Percentiles rank a stretch among this genome's conserved stretches.
Conservation (phyloP, 768 basidiomycete genomes). For the Russula sp. region DNA sequence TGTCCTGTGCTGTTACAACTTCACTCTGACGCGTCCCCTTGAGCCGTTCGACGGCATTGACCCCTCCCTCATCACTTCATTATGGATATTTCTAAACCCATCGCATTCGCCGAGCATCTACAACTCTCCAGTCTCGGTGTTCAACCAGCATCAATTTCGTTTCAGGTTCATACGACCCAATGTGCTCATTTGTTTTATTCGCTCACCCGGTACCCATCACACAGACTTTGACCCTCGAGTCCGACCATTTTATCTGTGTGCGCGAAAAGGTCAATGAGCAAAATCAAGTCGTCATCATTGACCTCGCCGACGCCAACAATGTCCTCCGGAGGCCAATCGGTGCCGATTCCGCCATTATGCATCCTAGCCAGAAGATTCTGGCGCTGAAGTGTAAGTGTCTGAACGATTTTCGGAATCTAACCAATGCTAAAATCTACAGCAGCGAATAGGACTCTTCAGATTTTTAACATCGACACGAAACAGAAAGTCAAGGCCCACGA, state of each 20-base stretch:
- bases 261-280: slow-evolving; percentile 93
- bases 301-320: slow-evolving; percentile 96
- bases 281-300: slow-evolving; percentile 98
- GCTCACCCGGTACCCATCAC: slow-evolving; percentile 1
- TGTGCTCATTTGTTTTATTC: slow-evolving; percentile 8
- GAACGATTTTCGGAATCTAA: not conserved
- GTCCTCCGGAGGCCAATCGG: slow-evolving; percentile 92
- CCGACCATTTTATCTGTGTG: slow-evolving; percentile 97
- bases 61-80: slow-evolving; percentile 6
- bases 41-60: slow-evolving; percentile 16
- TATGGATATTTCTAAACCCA: slow-evolving; percentile 60
- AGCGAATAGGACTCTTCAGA: slow-evolving; percentile 93
- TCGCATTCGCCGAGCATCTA: slow-evolving; percentile 85
- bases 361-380: slow-evolving; percentile 92
- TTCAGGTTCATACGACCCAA: slow-evolving; percentile 64
- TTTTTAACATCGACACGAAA: slow-evolving; percentile 98
- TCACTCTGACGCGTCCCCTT: slow-evolving; percentile 21
- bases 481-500: slow-evolving; percentile 95
- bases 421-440: slow-evolving; percentile 20
- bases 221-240: slow-evolving; percentile 91
- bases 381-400: slow-evolving; percentile 75
- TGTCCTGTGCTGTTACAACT: not conserved
- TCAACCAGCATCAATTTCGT: slow-evolving; percentile 95
- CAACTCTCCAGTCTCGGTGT: slow-evolving; percentile 95
- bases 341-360: slow-evolving; percentile 99